phyloP scores from a whole-genome alignment of 2,329 filamentous ascomycete genomes.

The Remersonia thermophila region DNA sequence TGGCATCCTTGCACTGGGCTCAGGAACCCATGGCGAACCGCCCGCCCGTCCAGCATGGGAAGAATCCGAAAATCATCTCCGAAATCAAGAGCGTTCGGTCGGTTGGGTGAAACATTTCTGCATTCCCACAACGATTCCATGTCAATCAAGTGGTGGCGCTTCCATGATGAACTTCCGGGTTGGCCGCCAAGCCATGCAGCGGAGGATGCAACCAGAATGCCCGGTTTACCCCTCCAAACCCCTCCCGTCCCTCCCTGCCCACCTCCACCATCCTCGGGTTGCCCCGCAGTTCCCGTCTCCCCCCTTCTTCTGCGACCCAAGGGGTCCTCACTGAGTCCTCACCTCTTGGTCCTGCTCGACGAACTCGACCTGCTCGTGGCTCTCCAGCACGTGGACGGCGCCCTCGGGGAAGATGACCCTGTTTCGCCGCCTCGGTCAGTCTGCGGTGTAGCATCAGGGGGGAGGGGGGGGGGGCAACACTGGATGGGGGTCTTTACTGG shows the following conservation, averaged over 20 bases:
- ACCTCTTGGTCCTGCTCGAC: constrained; percentile 67
- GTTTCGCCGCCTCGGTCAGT: not conserved
- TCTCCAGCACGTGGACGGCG: constrained; percentile 51
- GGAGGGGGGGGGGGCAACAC: not conserved
- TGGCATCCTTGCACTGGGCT: no score
- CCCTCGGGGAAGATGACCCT: constrained; percentile 66
- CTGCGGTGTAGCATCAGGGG: not conserved
- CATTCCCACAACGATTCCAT: no score
- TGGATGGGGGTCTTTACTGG: no score
- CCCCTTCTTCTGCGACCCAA: not conserved
- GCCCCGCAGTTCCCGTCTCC: constrained; percentile 8
- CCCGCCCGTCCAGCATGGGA: no score
- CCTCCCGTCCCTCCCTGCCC: not conserved
- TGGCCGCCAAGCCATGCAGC: no score
- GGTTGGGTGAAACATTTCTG: no score
- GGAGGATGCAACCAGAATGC: no score
- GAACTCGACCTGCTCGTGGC: constrained; percentile 55
- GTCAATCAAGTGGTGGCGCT: no score
- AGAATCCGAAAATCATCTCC: no score
- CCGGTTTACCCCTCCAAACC: not conserved
- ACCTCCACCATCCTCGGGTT: constrained; percentile 5
- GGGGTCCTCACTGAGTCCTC: constrained; percentile 56
- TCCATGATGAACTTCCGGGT: no score
- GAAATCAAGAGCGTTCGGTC: no score
- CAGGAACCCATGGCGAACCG: no score